Percentiles rank a stretch among this genome's conserved stretches.
Evolutionary conservation across 2,329 filamentous ascomycete species (phyloP).

Genomic region (Calonectria crousiana): DNA sequence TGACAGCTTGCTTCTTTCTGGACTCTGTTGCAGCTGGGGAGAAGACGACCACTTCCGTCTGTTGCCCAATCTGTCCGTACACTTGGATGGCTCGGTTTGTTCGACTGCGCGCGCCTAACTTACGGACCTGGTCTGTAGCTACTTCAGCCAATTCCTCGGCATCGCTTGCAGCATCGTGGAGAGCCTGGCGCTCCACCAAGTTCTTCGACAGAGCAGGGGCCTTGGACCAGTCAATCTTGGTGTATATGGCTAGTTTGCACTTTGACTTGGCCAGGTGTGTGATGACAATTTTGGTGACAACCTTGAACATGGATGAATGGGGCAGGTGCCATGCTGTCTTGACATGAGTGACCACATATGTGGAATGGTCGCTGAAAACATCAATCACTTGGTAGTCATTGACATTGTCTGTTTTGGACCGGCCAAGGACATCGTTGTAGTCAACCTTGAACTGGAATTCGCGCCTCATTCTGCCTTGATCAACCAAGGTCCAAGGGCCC

Average conservation of each 20-base stretch:
- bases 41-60: conserved; percentile 73
- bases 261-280: conserved; percentile 93
- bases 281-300: conserved; percentile 92
- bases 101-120: conserved; percentile 78
- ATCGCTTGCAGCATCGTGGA: conserved; percentile 79
- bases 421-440: conserved; percentile 73
- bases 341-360: conserved; percentile 73
- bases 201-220: conserved; percentile 71
- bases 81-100: conserved; percentile 84
- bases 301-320: conserved; percentile 80
- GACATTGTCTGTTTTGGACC: conserved; percentile 71
- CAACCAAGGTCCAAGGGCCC: conserved; percentile 82
- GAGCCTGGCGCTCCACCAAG: conserved; percentile 76
- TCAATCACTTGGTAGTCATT: conserved; percentile 91
- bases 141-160: conserved; percentile 81
- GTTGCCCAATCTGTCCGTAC: conserved; percentile 80
- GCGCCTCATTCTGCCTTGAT: conserved; percentile 78
- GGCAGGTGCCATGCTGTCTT: conserved; percentile 87
- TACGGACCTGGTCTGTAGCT: conserved; percentile 81
- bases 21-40: conserved; percentile 62
- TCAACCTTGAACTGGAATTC: conserved; percentile 86
- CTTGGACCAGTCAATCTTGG: conserved; percentile 87
- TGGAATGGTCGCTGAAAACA: conserved; percentile 80
- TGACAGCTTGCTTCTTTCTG: conserved; percentile 69
- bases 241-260: conserved; percentile 91